These are phyloP conservation scores for Clonostachys byssicola DNA, from an alignment of 2,329 filamentous ascomycete genomes.

Conservation along the genomic window DNA sequence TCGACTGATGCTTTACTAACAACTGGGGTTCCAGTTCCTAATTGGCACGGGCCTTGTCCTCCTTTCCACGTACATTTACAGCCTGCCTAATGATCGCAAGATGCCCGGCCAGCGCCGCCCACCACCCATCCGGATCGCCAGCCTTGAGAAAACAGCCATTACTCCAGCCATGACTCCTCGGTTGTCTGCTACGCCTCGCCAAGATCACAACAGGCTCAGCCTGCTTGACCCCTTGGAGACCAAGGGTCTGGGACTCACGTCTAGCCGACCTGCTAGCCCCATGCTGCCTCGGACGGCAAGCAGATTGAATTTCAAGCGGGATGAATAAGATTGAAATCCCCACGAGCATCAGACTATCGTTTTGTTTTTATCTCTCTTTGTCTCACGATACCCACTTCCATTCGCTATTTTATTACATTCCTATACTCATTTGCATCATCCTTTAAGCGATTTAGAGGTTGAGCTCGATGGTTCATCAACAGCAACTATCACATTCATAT, in stretches of 20 bases:
- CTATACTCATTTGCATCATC: background rate
- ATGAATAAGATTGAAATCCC: background rate
- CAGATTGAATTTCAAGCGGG: slow-evolving; percentile 21
- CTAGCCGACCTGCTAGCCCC: slow-evolving; percentile 42
- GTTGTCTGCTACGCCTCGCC: background rate
- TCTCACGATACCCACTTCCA: background rate
- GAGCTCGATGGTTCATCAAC: too few species aligned
- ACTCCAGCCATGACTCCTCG: slow-evolving; percentile 37
- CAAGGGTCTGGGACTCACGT: slow-evolving; percentile 31
- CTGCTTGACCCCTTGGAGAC: slow-evolving; percentile 28
- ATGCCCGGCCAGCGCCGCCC: slow-evolving; percentile 49
- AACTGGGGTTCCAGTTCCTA: slow-evolving; percentile 58
- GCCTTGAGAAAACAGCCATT: slow-evolving; percentile 71
- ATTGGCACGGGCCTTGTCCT: slow-evolving; percentile 77
- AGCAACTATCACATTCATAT: too few species aligned
- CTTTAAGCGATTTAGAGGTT: too few species aligned
- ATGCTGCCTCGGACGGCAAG: slow-evolving; percentile 33
- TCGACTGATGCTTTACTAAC: background rate
- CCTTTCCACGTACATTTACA: slow-evolving; percentile 82
- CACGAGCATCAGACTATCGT: too few species aligned
- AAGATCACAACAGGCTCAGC: slow-evolving; percentile 14
- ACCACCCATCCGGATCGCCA: slow-evolving; percentile 63
- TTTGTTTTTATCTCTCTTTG: background rate
- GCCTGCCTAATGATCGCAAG: slow-evolving; percentile 53
- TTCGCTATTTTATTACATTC: slow-evolving; percentile 1